A percentile compares a stretch with the other conserved stretches of the same genome.
phyloP scores from a whole-genome alignment of 164 flowering plant species.

The Stephania yunnanensis region DNA sequence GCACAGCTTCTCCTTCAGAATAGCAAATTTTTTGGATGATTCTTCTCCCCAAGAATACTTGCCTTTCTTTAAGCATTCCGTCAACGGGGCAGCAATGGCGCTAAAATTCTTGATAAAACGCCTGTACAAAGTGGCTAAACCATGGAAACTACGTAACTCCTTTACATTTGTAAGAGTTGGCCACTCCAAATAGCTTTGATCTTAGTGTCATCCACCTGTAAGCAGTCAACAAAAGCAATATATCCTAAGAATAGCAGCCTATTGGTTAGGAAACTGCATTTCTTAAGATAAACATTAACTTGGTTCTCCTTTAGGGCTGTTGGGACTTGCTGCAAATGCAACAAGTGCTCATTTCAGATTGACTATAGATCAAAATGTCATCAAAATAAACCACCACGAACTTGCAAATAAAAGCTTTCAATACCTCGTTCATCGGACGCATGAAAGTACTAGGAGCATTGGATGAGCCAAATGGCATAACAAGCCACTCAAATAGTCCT shows the following conservation, averaged over 20 bases:
- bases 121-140: neutral
- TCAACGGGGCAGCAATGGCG: neutral
- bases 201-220: neutral
- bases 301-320: neutral
- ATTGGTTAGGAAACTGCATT: neutral
- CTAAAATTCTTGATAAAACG: neutral
- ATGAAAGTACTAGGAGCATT: slow-evolving; percentile 2
- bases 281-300: neutral
- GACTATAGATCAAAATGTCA: slow-evolving; percentile 8
- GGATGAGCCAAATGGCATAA: slow-evolving; percentile 7
- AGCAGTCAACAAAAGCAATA: neutral
- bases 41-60: neutral
- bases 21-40: neutral
- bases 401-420: neutral
- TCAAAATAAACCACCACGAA: slow-evolving; percentile 17
- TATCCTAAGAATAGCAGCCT: neutral
- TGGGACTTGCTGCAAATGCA: neutral
- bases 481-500: slow-evolving; percentile 8
- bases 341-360: neutral
- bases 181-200: neutral
- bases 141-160: neutral
- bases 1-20: neutral
- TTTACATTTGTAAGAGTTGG: neutral
- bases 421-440: neutral
- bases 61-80: neutral